Evolutionary conservation across 2,329 filamentous ascomycete genomes (phyloP), one percentile per base, ranked within the genome.

Genomic region (Cladorrhinum sp.): DNA sequence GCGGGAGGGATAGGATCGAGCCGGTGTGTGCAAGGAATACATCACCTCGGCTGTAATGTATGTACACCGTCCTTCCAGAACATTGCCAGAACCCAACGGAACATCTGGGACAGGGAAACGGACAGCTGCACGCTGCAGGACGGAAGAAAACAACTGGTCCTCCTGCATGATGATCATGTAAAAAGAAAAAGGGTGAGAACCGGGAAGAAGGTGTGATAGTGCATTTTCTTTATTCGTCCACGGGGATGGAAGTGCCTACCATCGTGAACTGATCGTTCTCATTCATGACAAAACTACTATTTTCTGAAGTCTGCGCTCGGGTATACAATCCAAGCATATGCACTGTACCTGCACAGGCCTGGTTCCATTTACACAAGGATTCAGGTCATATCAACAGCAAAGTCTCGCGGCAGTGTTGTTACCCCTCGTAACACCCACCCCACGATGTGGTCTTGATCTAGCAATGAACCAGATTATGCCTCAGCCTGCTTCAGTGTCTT

Each of bases 11-110:
- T 36, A 25, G 27, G 27, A 29, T 36, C 51, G 20, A 32, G 51
- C 16, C 51, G 51, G 51, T 36, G 22, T 53, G 41, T 4, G 8
- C 20, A 16, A 13, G 41, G 16, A 45, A 45, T 20, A n/a, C 27
- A 36, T 16, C 20, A 53, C 38, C 25, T 22, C 25, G 49, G 2
- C 23, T 25, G 25, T 13, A 20, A 5, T 9, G 4, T 49, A 56
- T 29, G 38, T 49, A 45, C n/a, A 25, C 57, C 32, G 53, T 52
- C 27, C 61, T 65, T 64, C 62, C 61, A 63, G 63, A 64, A 65
- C 45, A 32, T 36, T 24, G 41, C 56, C 48, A 60, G 62, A 64
- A 64, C 36, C 32, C 58, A 59, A 36, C 27, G 45, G 49, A 51
- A 56, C 18, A 50, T 52, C 45, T 36, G 25, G 48, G 48, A 24